Conservation (phyloP, 768 basidiomycete genomes). For the Pleurotus citrinopileatus region DNA sequence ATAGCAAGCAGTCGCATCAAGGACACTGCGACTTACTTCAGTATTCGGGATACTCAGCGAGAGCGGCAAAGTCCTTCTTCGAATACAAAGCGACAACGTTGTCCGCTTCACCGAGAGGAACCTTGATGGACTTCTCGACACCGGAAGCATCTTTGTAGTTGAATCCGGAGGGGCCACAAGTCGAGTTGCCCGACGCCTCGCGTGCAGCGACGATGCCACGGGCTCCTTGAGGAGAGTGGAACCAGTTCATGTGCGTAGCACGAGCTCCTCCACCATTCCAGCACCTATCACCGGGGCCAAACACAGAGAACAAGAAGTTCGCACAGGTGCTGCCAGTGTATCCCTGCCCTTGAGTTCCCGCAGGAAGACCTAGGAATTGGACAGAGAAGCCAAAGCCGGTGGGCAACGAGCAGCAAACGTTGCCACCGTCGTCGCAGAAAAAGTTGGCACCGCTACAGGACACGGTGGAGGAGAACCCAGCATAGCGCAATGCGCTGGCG, state of each 20-base stretch:
- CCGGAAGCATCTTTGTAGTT: background rate
- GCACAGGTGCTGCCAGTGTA: constrained; percentile 5
- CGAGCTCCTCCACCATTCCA: constrained; percentile 8
- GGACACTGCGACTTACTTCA: background rate
- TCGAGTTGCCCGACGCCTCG: background rate
- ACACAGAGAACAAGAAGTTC: constrained; percentile 4
- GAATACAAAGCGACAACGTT: background rate
- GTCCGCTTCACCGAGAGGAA: background rate
- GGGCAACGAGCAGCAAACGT: constrained; percentile 4
- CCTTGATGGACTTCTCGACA: background rate
- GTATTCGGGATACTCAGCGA: background rate
- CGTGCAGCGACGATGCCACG: background rate
- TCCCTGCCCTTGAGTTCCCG: constrained; percentile 8
- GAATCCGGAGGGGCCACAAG: background rate
- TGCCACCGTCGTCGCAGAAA: constrained; percentile 5
- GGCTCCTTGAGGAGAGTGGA: constrained; percentile 5
- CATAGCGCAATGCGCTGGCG: background rate
- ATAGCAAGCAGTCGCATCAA: background rate
- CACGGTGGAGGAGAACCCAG: constrained; percentile 8
- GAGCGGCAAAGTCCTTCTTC: background rate
- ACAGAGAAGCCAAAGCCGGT: constrained; percentile 9
- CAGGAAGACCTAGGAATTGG: constrained; percentile 5
- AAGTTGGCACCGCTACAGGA: constrained; percentile 5
- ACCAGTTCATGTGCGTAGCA: constrained; percentile 9
- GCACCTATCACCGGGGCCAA: background rate